phyloP scores from a whole-genome alignment of 2,329 filamentous ascomycete genomes.

The Fusarium sterilihyphosum region DNA sequence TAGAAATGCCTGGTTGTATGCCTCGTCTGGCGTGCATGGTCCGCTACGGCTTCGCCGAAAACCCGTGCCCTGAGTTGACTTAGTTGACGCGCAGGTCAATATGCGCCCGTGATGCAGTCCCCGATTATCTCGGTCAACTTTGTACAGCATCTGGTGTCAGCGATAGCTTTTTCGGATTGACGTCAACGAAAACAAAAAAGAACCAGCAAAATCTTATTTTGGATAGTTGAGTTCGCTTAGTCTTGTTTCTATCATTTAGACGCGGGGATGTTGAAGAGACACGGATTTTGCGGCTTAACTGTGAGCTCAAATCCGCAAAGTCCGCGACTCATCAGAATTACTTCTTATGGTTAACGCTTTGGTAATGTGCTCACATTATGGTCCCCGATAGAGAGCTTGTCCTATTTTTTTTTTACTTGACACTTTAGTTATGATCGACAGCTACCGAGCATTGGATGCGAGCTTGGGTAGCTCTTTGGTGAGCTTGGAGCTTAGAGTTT shows the following conservation, averaged over 20 bases:
- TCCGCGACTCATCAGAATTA: neutral
- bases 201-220: neutral
- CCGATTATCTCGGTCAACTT: conserved; percentile 3
- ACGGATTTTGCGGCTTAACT: conserved; percentile 1
- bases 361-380: neutral
- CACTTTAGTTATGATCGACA: conserved; percentile 20
- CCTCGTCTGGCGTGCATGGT: conserved; percentile 8
- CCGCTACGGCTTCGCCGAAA: conserved; percentile 25
- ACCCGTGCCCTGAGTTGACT: neutral
- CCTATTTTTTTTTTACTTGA: neutral
- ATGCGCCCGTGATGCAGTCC: conserved; percentile 1
- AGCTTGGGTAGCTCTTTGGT: neutral
- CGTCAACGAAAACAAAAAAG: neutral
- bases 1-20: neutral
- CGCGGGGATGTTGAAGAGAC: neutral
- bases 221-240: neutral
- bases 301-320: conserved; percentile 5
- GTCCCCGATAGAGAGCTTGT: neutral
- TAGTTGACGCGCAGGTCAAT: conserved; percentile 12
- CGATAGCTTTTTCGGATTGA: neutral
- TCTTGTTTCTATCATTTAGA: neutral
- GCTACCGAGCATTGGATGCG: neutral
- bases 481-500: conserved; percentile 10
- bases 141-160: neutral
- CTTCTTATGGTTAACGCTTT: neutral